A percentile compares a stretch with the other conserved stretches of the same genome.
Conservation (phyloP, 2,329 filamentous ascomycete genomes). For the Penicillium sp. region DNA sequence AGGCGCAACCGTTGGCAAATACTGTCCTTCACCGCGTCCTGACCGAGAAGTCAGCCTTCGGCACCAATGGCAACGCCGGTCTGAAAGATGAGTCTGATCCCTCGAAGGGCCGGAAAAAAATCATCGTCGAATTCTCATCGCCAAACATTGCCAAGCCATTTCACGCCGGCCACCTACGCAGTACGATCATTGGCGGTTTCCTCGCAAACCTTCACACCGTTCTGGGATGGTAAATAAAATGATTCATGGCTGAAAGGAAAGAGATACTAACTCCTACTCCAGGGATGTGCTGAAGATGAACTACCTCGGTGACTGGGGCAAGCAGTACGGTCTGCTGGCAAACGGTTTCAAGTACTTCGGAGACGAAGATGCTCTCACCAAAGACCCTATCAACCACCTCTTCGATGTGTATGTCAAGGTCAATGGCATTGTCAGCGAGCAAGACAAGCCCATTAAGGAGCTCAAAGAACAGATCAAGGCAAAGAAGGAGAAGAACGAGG, state of each 20-base stretch:
- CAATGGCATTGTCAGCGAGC: slow-evolving; percentile 51
- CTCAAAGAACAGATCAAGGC: slow-evolving; percentile 47
- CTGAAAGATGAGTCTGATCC: slow-evolving; percentile 54
- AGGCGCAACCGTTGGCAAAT: slow-evolving; percentile 50
- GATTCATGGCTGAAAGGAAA: too few relatives aligned
- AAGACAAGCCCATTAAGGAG: slow-evolving; percentile 53
- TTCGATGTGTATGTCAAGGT: slow-evolving; percentile 63
- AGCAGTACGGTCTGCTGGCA: slow-evolving; percentile 60
- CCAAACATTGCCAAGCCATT: slow-evolving; percentile 65
- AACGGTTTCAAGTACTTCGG: slow-evolving; percentile 59
- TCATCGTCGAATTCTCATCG: slow-evolving; percentile 61
- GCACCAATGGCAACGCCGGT: slow-evolving; percentile 55
- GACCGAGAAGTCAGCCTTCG: slow-evolving; percentile 52
- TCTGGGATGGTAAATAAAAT: slow-evolving; percentile 45
- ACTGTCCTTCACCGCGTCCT: slow-evolving; percentile 56
- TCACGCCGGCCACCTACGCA: slow-evolving; percentile 59
- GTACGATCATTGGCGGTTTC: slow-evolving; percentile 63
- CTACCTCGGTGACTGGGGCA: slow-evolving; percentile 64
- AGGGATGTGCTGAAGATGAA: slow-evolving; percentile 58
- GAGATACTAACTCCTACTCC: too few relatives aligned
- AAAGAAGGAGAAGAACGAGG: slow-evolving; percentile 46
- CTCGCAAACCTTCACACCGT: slow-evolving; percentile 56
- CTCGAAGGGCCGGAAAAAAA: slow-evolving; percentile 52
- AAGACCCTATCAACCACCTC: slow-evolving; percentile 59
- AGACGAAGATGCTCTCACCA: slow-evolving; percentile 53